Percentiles rank a stretch among this genome's conserved stretches.
Evolutionary conservation across 2,329 filamentous ascomycete species (phyloP).

Genomic region (Celoporthe dispersa): DNA sequence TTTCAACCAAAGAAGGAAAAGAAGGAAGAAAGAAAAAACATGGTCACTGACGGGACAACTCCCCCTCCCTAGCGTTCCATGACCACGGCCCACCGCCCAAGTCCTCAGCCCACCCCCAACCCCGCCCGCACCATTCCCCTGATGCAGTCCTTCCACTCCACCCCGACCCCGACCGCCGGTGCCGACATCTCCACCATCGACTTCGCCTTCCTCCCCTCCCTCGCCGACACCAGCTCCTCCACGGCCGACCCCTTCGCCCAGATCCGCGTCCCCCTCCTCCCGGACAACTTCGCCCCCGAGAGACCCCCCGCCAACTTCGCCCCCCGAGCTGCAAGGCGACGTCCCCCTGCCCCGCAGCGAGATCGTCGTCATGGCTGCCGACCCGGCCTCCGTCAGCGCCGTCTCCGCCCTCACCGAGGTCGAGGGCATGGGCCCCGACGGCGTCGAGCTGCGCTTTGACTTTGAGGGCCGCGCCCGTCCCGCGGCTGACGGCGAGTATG

Average conservation of each 20-base stretch:
- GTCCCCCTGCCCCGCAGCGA: conserved; percentile 47
- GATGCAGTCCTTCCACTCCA: conserved; percentile 66
- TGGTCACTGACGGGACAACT: conserved; percentile 29
- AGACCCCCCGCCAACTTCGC: conserved; percentile 48
- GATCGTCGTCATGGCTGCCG: conserved; percentile 60
- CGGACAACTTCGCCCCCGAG: conserved; percentile 59
- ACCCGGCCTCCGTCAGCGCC: conserved; percentile 58
- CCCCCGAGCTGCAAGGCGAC: conserved; percentile 46
- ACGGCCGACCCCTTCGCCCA: conserved; percentile 39
- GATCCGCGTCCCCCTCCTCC: conserved; percentile 62
- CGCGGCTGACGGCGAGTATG: conserved; percentile 36
- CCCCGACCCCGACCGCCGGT: conserved; percentile 44
- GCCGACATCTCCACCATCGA: conserved; percentile 50
- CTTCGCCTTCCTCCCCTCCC: conserved; percentile 56
- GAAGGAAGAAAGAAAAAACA: neutral
- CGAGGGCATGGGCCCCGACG: conserved; percentile 62
- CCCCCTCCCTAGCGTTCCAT: conserved; percentile 45
- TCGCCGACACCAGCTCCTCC: conserved; percentile 36
- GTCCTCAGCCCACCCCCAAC: conserved; percentile 36
- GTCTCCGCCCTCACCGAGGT: conserved; percentile 59
- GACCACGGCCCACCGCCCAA: conserved; percentile 52
- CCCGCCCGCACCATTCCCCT: conserved; percentile 55
- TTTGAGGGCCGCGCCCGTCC: conserved; percentile 37
- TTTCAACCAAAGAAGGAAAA: neutral
- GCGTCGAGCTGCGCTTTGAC: conserved; percentile 58